Evolutionary conservation across 2,329 filamentous ascomycete genomes (phyloP).

Genomic region (Whalleya microplaca): DNA sequence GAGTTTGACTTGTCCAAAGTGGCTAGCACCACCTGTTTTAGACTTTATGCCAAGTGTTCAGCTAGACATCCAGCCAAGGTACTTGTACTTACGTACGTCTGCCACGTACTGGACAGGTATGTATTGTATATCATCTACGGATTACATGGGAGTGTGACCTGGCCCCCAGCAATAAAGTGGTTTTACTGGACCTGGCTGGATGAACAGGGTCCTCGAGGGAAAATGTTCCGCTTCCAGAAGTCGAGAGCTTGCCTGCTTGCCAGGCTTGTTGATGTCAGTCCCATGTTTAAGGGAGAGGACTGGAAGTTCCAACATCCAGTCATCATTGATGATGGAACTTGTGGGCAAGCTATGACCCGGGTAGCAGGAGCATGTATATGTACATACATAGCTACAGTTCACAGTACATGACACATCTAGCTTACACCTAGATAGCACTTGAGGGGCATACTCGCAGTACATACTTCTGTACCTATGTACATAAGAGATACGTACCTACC

Average conservation of each 20-base stretch:
- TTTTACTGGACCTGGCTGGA: conserved; percentile 16
- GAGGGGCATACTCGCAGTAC: too few species aligned
- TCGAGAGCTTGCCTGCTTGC: background rate
- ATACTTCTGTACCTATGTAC: background rate
- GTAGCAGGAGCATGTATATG: background rate
- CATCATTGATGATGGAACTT: background rate
- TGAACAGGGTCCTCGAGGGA: conserved; percentile 9
- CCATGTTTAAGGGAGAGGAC: background rate
- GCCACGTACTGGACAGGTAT: too few species aligned
- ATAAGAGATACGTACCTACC: background rate
- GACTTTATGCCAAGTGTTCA: background rate
- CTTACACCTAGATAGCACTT: too few species aligned
- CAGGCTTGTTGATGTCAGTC: background rate
- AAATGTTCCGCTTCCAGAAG: background rate
- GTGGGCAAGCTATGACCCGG: background rate
- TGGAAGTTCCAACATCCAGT: background rate
- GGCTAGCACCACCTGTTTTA: background rate
- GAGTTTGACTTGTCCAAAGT: background rate
- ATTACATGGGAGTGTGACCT: conserved; percentile 6
- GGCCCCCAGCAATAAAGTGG: conserved; percentile 10
- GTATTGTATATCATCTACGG: background rate
- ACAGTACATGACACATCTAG: too few species aligned
- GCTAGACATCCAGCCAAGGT: background rate
- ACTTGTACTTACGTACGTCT: background rate
- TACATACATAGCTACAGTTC: background rate